Evolutionary conservation across 2,329 filamentous ascomycete genomes (phyloP).

Genomic region (Aspergillus cejpii): DNA sequence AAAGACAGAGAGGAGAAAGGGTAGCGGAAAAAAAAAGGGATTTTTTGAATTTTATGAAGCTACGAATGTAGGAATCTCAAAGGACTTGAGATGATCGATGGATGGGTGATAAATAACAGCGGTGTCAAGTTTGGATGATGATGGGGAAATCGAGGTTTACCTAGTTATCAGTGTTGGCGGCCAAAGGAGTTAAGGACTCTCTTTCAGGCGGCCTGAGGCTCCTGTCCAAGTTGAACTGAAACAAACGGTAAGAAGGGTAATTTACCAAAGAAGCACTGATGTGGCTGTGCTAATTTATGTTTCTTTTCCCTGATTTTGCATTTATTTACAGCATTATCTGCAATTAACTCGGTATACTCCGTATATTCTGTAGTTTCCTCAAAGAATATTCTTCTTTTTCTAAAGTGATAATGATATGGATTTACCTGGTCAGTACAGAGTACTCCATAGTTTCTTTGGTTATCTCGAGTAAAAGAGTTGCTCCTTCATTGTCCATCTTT

Average conservation of each 20-base stretch:
- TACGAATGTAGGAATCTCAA: slow-evolving; percentile 5
- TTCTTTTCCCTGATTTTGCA: slow-evolving; percentile 7
- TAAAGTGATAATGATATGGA: too few species aligned
- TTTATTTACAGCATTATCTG: neutral
- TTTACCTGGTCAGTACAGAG: neutral
- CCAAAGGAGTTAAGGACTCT: neutral
- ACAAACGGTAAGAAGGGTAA: too few species aligned
- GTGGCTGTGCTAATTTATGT: slow-evolving; percentile 5
- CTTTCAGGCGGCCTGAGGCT: slow-evolving; percentile 2
- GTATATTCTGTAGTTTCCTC: neutral
- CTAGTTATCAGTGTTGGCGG: slow-evolving; percentile 5
- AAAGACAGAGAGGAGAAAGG: slow-evolving; percentile 20
- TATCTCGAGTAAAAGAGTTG: neutral
- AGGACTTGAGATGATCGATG: slow-evolving; percentile 4
- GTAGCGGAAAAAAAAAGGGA: slow-evolving; percentile 14
- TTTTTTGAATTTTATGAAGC: slow-evolving; percentile 11
- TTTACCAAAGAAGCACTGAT: too few species aligned
- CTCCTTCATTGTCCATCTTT: slow-evolving; percentile 3
- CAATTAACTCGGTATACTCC: neutral
- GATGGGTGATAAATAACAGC: neutral
- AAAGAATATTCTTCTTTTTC: too few species aligned
- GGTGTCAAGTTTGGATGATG: slow-evolving; percentile 15
- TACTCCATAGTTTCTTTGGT: neutral
- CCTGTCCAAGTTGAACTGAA: slow-evolving; percentile 3
- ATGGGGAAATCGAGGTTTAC: slow-evolving; percentile 24